Conservation (phyloP, 2,329 filamentous ascomycete species). For the Pseudocercospora fijiensis region DNA sequence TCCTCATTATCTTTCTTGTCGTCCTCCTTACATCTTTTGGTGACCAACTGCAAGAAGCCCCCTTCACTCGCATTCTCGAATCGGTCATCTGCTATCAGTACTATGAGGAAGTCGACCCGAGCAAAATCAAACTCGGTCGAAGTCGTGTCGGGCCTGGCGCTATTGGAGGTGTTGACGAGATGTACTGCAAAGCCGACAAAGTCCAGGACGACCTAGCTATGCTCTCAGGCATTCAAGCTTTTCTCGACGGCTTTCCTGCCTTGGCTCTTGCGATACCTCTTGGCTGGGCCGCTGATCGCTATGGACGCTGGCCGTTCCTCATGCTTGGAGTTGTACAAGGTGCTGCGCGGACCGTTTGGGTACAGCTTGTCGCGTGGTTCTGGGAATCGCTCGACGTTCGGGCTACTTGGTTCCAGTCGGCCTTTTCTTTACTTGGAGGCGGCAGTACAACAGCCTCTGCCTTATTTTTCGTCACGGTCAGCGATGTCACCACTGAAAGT, state of each 20-base stretch:
- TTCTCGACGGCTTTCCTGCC: conserved; percentile 49
- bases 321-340: conserved; percentile 32
- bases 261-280: conserved; percentile 39
- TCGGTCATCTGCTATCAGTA: conserved; percentile 54
- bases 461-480: conserved; percentile 33
- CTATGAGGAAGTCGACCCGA: conserved; percentile 45
- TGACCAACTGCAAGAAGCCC: conserved; percentile 42
- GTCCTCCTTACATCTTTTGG: conserved; percentile 49
- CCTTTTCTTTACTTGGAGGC: conserved; percentile 36
- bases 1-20: conserved; percentile 37
- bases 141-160: conserved; percentile 33
- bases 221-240: conserved; percentile 50
- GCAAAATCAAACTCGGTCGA: conserved; percentile 30
- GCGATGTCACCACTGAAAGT: conserved; percentile 36
- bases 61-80: conserved; percentile 54
- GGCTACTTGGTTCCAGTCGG: conserved; percentile 35
- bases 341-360: conserved; percentile 29
- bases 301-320: conserved; percentile 38
- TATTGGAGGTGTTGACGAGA: conserved; percentile 41
- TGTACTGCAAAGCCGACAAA: conserved; percentile 43
- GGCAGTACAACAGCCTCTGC: conserved; percentile 30
- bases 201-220: conserved; percentile 56
- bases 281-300: conserved; percentile 39
- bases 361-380: conserved; percentile 38
- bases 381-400: conserved; percentile 38